Percentiles rank a stretch among this genome's conserved stretches.
Evolutionary conservation across 2,329 filamentous ascomycete genomes (phyloP).

Genomic region (Sodiomyces alkalinus): DNA sequence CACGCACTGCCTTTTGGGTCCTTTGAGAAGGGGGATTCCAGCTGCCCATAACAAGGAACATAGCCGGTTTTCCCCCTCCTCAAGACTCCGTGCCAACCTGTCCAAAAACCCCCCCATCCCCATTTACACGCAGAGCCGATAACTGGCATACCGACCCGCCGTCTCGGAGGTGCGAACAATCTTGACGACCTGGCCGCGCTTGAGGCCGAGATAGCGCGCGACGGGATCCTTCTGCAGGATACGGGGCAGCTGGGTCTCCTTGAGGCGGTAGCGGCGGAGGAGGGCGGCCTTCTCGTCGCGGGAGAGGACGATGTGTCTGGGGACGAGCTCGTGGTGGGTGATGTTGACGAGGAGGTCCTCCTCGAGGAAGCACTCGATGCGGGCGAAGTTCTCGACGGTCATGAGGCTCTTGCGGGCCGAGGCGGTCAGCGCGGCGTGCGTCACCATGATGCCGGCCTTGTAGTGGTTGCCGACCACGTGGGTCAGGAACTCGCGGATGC

Average conservation of each 20-base stretch:
- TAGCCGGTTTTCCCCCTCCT: neutral
- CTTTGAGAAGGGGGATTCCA: too few relatives aligned
- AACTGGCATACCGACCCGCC: slow-evolving; percentile 90
- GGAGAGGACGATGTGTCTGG: slow-evolving; percentile 81
- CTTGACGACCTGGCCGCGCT: slow-evolving; percentile 91
- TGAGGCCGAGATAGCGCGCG: slow-evolving; percentile 77
- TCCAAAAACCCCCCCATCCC: neutral
- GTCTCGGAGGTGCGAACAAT: slow-evolving; percentile 95
- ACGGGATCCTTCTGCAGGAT: slow-evolving; percentile 89
- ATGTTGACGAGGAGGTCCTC: slow-evolving; percentile 96
- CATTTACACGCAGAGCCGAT: slow-evolving; percentile 51
- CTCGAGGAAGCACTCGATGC: slow-evolving; percentile 91
- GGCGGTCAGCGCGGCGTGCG: slow-evolving; percentile 65
- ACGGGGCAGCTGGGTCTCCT: slow-evolving; percentile 91
- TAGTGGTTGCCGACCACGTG: slow-evolving; percentile 67
- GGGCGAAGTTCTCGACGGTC: slow-evolving; percentile 57
- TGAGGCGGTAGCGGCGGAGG: slow-evolving; percentile 79
- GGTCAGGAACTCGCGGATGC: slow-evolving; percentile 80
- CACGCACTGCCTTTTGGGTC: neutral
- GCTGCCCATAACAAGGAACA: too few relatives aligned
- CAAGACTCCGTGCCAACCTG: neutral
- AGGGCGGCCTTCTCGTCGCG: slow-evolving; percentile 77
- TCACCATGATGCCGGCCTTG: slow-evolving; percentile 84
- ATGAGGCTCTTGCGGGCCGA: slow-evolving; percentile 78
- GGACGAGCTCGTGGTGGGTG: slow-evolving; percentile 91